phyloP scores from a whole-genome alignment of 768 basidiomycete species.

The Cyclocybe cylindracea region DNA sequence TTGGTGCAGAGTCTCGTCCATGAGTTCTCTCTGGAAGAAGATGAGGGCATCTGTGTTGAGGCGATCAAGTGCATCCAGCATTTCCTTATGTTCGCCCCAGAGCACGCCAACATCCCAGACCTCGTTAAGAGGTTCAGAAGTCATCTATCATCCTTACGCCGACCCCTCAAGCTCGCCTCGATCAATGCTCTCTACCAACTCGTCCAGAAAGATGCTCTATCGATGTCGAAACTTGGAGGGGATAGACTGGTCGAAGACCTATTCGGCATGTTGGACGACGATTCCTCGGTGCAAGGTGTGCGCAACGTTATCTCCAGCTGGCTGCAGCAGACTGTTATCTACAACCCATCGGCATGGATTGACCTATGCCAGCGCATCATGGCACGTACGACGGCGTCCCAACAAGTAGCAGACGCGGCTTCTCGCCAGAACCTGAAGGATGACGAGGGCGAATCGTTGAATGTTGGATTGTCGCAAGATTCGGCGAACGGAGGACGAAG shows the following conservation, averaged over 20 bases:
- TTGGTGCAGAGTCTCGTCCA: conserved; percentile 84
- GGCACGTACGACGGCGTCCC: conserved; percentile 87
- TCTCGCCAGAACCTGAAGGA: conserved; percentile 62
- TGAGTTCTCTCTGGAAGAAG: conserved; percentile 82
- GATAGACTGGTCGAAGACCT: conserved; percentile 93
- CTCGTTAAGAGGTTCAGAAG: conserved; percentile 77
- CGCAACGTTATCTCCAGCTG: conserved; percentile 91
- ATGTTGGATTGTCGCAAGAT: conserved; percentile 52
- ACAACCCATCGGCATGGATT: conserved; percentile 97
- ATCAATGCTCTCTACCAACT: conserved; percentile 97
- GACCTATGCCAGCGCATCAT: conserved; percentile 97
- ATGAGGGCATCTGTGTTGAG: conserved; percentile 88
- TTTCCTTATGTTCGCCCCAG: conserved; percentile 93
- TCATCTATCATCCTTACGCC: conserved; percentile 77
- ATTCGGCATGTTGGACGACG: conserved; percentile 94
- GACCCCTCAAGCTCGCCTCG: conserved; percentile 89
- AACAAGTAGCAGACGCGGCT: conserved; percentile 68
- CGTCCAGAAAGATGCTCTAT: conserved; percentile 90
- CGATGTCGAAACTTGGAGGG: conserved; percentile 92
- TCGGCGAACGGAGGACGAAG: conserved; percentile 32
- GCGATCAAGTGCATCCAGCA: conserved; percentile 97
- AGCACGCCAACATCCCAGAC: conserved; percentile 78
- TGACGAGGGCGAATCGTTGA: conserved; percentile 93
- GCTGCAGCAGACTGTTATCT: conserved; percentile 91
- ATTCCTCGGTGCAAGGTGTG: conserved; percentile 91